These are phyloP conservation scores for Cyclotella baltica DNA, from an alignment of 108 stramenopile species.

Conservation along the genomic window DNA sequence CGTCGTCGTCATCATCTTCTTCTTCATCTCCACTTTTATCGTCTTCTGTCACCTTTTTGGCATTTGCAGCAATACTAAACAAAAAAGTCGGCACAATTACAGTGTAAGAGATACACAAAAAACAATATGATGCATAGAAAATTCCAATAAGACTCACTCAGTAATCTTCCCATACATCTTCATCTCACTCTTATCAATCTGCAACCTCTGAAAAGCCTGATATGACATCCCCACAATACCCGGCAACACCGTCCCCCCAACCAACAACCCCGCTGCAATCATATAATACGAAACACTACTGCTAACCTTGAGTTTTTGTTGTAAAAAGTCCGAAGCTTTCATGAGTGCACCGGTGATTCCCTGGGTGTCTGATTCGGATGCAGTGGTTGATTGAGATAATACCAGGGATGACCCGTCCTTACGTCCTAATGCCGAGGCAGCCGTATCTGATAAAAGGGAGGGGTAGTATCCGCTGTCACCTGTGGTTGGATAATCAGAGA, in stretches of 20 bases:
- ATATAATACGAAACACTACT: constrained; percentile 44
- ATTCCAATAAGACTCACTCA: constrained; percentile 32
- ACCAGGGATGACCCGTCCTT: constrained; percentile 16
- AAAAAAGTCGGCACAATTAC: neutral
- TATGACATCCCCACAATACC: constrained; percentile 41
- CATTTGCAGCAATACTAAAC: constrained; percentile 36
- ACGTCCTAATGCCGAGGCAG: constrained; percentile 34
- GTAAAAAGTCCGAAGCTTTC: constrained; percentile 31
- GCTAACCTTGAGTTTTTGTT: constrained; percentile 22
- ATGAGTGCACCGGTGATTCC: constrained; percentile 38
- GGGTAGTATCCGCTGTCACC: constrained; percentile 33
- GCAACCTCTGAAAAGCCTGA: constrained; percentile 47
- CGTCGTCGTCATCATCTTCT: constrained; percentile 9
- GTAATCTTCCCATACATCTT: constrained; percentile 62
- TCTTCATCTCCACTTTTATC: constrained; percentile 30
- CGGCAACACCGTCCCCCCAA: constrained; percentile 39
- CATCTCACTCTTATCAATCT: constrained; percentile 56
- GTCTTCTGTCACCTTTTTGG: constrained; percentile 37
- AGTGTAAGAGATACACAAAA: neutral
- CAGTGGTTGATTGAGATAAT: constrained; percentile 3
- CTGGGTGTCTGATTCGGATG: neutral
- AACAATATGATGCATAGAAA: neutral
- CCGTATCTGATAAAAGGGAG: constrained; percentile 43
- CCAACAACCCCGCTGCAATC: constrained; percentile 28
- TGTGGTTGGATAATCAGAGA: constrained; percentile 29